A percentile compares a stretch with the other conserved stretches of the same genome.
phyloP scores from a whole-genome alignment of 331 rosid genomes.

The Telfairia occidentalis region DNA sequence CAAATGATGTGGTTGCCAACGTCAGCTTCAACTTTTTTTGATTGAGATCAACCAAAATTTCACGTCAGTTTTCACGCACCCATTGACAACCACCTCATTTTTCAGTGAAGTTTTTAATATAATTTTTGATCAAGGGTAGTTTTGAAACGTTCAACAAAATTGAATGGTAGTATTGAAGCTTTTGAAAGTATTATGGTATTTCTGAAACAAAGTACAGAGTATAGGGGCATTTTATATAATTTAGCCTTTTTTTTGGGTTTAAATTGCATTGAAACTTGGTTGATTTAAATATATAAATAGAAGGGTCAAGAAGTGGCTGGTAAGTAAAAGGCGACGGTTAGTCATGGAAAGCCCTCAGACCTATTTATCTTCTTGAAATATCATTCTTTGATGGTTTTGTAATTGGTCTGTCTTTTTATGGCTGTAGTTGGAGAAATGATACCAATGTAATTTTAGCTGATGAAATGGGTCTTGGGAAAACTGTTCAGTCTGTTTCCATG shows the following conservation, averaged over 20 bases:
- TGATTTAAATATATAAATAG: neutral
- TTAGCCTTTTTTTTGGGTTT: neutral
- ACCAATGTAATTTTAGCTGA: constrained; percentile 99
- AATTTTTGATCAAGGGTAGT: too few relatives aligned
- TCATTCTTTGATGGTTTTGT: constrained; percentile 13
- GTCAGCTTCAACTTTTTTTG: too few relatives aligned
- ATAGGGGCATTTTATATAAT: too few relatives aligned
- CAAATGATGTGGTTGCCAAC: too few relatives aligned
- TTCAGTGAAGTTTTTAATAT: too few relatives aligned
- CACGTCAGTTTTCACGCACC: too few relatives aligned
- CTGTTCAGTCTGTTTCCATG: constrained; percentile 98
- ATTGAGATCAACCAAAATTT: too few relatives aligned
- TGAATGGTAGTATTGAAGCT: too few relatives aligned
- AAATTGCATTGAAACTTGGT: neutral
- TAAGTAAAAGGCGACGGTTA: neutral
- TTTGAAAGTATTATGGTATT: too few relatives aligned
- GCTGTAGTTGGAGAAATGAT: constrained; percentile 94
- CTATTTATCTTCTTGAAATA: neutral
- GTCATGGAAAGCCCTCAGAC: neutral
- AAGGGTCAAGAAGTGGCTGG: neutral
- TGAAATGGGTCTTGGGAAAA: constrained; percentile 99
- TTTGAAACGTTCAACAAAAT: too few relatives aligned
- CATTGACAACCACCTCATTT: too few relatives aligned
- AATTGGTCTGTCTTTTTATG: constrained; percentile 18
- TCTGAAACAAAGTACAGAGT: too few relatives aligned